These are phyloP conservation scores for Pseudogymnoascus sp. DNA, from an alignment of 2,329 filamentous ascomycete genomes.

Conservation along the genomic window DNA sequence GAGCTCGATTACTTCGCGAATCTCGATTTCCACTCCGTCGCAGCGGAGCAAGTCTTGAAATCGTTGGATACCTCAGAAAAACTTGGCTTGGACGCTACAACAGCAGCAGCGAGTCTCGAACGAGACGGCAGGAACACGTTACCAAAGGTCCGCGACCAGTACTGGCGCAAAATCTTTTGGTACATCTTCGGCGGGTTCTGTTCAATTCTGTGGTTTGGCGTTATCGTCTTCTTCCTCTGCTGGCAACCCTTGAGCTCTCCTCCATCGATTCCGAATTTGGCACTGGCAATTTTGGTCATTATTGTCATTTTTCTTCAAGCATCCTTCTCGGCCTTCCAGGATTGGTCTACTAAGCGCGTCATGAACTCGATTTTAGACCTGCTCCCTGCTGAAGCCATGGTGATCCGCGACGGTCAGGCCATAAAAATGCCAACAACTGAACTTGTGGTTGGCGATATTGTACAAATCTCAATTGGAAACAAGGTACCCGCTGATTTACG, in stretches of 20 bases:
- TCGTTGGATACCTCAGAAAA: constrained; percentile 32
- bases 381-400: constrained; percentile 38
- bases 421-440: background rate
- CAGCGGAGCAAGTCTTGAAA: constrained; percentile 31
- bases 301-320: constrained; percentile 42
- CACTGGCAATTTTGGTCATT: constrained; percentile 39
- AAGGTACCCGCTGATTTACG: constrained; percentile 64
- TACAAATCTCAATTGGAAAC: constrained; percentile 56
- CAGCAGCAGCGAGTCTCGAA: constrained; percentile 30
- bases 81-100: constrained; percentile 31
- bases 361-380: constrained; percentile 43
- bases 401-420: constrained; percentile 41
- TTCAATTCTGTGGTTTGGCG: constrained; percentile 41
- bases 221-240: constrained; percentile 42
- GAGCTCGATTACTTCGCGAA: constrained; percentile 42
- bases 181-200: constrained; percentile 44
- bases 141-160: constrained; percentile 36
- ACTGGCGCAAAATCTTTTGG: constrained; percentile 33
- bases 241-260: constrained; percentile 40
- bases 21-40: constrained; percentile 35
- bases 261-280: constrained; percentile 37
- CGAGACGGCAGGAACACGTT: constrained; percentile 38
- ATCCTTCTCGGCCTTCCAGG: constrained; percentile 40
- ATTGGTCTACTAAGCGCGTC: constrained; percentile 40
- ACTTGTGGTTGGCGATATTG: constrained; percentile 61